phyloP scores from a whole-genome alignment of 2,329 filamentous ascomycete genomes.

The Pseudocercospora vitis region DNA sequence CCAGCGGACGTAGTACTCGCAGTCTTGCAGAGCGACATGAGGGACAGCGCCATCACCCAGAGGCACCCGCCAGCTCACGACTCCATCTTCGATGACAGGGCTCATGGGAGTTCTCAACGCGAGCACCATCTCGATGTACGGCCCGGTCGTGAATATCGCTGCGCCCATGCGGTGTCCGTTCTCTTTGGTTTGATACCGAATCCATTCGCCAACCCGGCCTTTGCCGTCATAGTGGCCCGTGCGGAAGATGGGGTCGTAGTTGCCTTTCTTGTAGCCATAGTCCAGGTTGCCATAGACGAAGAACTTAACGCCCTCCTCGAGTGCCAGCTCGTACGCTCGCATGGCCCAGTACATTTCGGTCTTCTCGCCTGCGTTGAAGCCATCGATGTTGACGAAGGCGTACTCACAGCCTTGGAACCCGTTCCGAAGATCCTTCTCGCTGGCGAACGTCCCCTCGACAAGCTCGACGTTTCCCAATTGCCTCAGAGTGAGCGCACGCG shows the following conservation, averaged over 20 bases:
- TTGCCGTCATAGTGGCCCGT: constrained; percentile 52
- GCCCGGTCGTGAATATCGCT: constrained; percentile 35
- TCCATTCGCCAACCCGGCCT: constrained; percentile 37
- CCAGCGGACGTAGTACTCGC: constrained; percentile 34
- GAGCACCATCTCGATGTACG: constrained; percentile 37
- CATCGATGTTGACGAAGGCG: constrained; percentile 58
- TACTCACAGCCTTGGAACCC: constrained; percentile 49
- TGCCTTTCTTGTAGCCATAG: constrained; percentile 50
- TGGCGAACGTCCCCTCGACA: constrained; percentile 50
- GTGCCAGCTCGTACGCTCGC: constrained; percentile 40
- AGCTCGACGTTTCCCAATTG: constrained; percentile 50
- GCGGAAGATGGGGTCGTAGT: constrained; percentile 49
- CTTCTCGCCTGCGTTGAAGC: constrained; percentile 56
- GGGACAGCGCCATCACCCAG: constrained; percentile 31
- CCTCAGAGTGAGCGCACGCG: too few relatives aligned
- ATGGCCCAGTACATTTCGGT: constrained; percentile 51
- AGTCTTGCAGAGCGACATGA: constrained; percentile 35
- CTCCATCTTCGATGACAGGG: constrained; percentile 29
- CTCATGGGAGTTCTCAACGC: constrained; percentile 26
- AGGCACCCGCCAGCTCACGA: constrained; percentile 32
- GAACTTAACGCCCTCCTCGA: constrained; percentile 42
- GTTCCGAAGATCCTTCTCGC: constrained; percentile 46
- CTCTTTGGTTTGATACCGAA: constrained; percentile 27
- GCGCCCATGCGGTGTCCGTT: constrained; percentile 32
- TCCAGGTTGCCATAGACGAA: constrained; percentile 54